Conservation (phyloP, 257 asterid genomes). For the Ligustrum vulgare region DNA sequence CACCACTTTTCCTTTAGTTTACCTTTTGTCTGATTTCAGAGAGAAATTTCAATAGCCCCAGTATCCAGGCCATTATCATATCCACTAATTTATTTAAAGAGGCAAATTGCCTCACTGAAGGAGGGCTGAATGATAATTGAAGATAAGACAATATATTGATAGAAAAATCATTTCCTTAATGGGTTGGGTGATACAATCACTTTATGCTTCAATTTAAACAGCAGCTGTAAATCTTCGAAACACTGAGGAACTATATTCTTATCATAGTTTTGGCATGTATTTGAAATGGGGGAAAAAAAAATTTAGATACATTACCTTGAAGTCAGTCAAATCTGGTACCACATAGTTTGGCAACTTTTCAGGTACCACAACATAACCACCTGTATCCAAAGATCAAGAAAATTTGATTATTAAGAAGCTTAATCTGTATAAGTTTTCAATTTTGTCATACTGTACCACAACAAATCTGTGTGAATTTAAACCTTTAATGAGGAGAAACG, state of each 20-base stretch:
- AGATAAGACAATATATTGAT: neutral
- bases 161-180: neutral
- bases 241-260: slow-evolving; percentile 1
- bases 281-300: neutral
- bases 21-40: neutral
- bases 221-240: neutral
- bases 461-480: neutral
- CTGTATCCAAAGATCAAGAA: slow-evolving; percentile 33
- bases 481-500: neutral
- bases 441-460: neutral
- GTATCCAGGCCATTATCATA: neutral
- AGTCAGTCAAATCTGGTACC: slow-evolving; percentile 75
- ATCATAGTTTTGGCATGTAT: neutral
- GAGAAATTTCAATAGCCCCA: neutral
- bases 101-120: neutral
- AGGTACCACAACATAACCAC: slow-evolving; percentile 72
- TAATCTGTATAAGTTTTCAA: neutral
- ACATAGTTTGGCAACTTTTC: slow-evolving; percentile 83
- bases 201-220: neutral
- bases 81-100: neutral
- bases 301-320: slow-evolving; percentile 53
- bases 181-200: neutral
- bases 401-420: neutral
- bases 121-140: neutral
- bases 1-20: neutral